These are phyloP conservation scores for Xylaria cubensis DNA, from an alignment of 495 filamentous ascomycete species.

Conservation along the genomic window DNA sequence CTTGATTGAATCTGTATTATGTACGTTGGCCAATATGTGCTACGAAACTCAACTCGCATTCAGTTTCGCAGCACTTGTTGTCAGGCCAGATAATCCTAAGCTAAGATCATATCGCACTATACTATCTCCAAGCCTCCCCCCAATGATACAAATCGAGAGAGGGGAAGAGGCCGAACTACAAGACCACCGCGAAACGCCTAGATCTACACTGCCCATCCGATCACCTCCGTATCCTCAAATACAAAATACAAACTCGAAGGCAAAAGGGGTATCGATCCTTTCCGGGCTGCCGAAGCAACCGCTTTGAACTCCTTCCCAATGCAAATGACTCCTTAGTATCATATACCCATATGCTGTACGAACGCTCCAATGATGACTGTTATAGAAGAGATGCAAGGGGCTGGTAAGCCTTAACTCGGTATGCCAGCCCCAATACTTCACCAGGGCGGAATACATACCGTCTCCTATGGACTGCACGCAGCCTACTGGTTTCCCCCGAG, in stretches of 20 bases:
- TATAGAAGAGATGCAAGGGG: background rate
- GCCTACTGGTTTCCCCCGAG: background rate
- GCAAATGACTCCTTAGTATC: conserved; percentile 19
- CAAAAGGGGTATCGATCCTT: conserved; percentile 26
- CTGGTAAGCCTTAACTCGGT: background rate
- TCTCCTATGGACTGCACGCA: background rate
- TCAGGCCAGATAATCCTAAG: background rate
- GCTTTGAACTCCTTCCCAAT: conserved; percentile 24
- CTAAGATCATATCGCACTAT: background rate
- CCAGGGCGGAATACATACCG: background rate
- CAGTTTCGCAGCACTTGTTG: background rate
- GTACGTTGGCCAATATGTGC: background rate
- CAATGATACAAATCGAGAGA: background rate
- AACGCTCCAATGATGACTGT: conserved; percentile 7
- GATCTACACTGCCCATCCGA: conserved; percentile 7
- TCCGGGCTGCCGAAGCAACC: conserved; percentile 10
- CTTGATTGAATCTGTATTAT: background rate
- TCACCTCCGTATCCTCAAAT: background rate
- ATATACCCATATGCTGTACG: conserved; percentile 13
- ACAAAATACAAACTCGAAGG: conserved; percentile 6
- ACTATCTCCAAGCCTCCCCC: background rate
- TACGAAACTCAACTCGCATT: background rate
- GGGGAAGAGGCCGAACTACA: background rate
- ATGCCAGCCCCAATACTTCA: background rate
- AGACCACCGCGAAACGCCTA: conserved; percentile 9